Percentiles rank a stretch among this genome's conserved stretches.
phyloP scores from a whole-genome alignment of 225 moss, liverwort and hornwort species.

The Pseudisothecium myosuroides region DNA sequence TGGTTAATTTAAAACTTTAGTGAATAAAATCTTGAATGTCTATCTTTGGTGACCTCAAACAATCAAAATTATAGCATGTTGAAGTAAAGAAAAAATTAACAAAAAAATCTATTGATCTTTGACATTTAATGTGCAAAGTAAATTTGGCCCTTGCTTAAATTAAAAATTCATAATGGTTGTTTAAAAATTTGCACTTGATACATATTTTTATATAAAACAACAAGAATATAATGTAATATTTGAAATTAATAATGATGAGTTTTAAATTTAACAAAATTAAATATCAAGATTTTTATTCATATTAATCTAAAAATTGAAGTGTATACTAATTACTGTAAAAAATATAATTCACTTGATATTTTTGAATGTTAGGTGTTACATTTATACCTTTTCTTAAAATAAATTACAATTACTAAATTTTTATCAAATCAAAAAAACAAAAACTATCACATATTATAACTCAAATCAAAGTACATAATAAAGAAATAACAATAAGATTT shows the following conservation, averaged over 20 bases:
- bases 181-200: background rate
- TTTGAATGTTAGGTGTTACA: no score
- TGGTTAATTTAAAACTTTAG: background rate
- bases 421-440: background rate
- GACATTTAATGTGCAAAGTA: background rate
- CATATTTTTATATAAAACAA: background rate
- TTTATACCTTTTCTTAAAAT: background rate
- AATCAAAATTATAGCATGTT: background rate
- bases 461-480: no score
- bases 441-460: no score
- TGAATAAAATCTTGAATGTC: no score
- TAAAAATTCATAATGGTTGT: no score
- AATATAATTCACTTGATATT: background rate
- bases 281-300: no score
- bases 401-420: no score
- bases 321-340: background rate
- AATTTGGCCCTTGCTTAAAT: background rate
- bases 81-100: background rate
- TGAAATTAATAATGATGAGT: background rate
- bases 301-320: background rate
- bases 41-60: fast-evolving
- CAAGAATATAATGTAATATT: fast-evolving
- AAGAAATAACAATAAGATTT: no score
- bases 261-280: no score
- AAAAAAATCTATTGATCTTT: background rate